Conservation (phyloP, 768 basidiomycete species). For the Mycena vitilis region DNA sequence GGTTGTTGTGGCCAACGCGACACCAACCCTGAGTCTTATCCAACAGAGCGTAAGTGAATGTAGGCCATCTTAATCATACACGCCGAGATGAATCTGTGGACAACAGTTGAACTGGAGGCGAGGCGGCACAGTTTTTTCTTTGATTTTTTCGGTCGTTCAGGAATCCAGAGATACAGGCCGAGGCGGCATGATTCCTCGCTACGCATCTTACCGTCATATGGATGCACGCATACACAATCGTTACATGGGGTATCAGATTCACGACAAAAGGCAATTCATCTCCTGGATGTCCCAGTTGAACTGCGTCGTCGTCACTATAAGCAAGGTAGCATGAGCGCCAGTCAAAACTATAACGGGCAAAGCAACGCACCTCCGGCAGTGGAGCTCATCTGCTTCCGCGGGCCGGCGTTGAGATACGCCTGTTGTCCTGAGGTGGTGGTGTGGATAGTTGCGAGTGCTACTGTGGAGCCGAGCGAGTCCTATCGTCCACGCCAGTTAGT, state of each 20-base stretch:
- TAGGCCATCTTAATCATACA: too few relatives aligned
- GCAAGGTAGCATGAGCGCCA: not conserved
- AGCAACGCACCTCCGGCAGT: constrained; percentile 26
- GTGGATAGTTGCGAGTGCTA: constrained; percentile 33
- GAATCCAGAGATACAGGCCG: too few relatives aligned
- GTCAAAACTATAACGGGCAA: not conserved
- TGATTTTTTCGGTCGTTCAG: too few relatives aligned
- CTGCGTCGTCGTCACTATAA: constrained; percentile 22
- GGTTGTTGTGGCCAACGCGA: too few relatives aligned
- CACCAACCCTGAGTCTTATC: too few relatives aligned
- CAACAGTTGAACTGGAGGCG: too few relatives aligned
- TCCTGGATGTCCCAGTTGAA: constrained; percentile 35
- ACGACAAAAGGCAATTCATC: constrained; percentile 29
- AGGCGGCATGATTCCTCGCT: too few relatives aligned
- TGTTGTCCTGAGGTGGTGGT: constrained; percentile 19
- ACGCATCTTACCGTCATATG: too few relatives aligned
- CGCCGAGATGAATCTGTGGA: too few relatives aligned
- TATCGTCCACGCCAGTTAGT: not conserved
- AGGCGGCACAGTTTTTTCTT: too few relatives aligned
- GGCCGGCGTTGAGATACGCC: constrained; percentile 27
- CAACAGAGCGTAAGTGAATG: too few relatives aligned
- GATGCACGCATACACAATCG: too few relatives aligned
- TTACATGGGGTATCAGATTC: not conserved
- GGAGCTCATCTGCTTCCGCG: constrained; percentile 22
- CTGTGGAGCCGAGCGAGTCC: constrained; percentile 25